Percentiles rank a stretch among this genome's conserved stretches.
phyloP scores from a whole-genome alignment of 306 rosid genomes.

The Cucumis sativus region DNA sequence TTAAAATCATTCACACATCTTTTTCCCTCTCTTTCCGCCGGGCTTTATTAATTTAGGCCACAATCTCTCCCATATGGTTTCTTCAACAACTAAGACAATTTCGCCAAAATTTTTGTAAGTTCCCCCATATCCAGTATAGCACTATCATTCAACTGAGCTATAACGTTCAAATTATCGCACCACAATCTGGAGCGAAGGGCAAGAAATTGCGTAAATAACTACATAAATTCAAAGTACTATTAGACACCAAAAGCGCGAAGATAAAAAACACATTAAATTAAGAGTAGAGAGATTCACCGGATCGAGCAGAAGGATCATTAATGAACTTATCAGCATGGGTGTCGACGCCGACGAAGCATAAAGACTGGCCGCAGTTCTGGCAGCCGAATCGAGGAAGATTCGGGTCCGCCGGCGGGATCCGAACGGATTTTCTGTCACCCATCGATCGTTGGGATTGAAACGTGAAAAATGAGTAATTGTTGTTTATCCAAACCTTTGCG shows the following conservation, averaged over 20 bases:
- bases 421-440: constrained; percentile 35
- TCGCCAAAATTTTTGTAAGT: not conserved
- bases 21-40: not conserved
- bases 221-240: not conserved
- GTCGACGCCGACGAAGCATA: constrained; percentile 79
- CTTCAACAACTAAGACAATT: not conserved
- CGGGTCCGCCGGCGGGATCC: constrained; percentile 68
- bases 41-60: not conserved
- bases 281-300: constrained; percentile 33
- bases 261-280: not conserved
- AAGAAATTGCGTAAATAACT: not conserved
- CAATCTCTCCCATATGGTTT: not conserved
- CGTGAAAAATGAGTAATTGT: not conserved
- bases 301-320: constrained; percentile 54
- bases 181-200: not conserved
- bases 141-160: not conserved
- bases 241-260: not conserved
- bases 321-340: constrained; percentile 74
- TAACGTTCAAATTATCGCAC: not conserved
- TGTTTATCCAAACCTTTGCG: not conserved
- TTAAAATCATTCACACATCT: not conserved
- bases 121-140: not conserved
- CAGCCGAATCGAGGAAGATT: constrained; percentile 74
- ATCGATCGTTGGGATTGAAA: not conserved
- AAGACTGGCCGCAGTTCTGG: constrained; percentile 81